A percentile compares a stretch with the other conserved stretches of the same genome.
Conservation (phyloP, 352 stramenopile genomes). For the Phytophthora tubulina region DNA sequence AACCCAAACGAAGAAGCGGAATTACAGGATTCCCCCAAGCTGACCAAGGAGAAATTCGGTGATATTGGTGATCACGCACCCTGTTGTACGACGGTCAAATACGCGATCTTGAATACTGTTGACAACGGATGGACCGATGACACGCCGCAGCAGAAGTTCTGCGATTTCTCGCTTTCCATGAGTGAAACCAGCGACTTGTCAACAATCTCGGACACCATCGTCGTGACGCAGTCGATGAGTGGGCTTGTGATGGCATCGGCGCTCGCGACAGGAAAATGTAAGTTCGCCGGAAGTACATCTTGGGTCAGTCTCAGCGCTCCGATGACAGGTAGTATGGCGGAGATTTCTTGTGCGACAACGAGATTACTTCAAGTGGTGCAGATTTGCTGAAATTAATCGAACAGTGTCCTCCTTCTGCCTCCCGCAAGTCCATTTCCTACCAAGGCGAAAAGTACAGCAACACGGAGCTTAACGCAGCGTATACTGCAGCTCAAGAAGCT, state of each 20-base stretch:
- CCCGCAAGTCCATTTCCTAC: constrained; percentile 17
- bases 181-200: constrained; percentile 7
- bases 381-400: constrained; percentile 4
- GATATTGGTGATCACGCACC: constrained; percentile 24
- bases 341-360: constrained; percentile 12
- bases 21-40: constrained; percentile 14
- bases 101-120: constrained; percentile 23
- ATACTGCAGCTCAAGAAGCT: constrained; percentile 20
- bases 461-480: constrained; percentile 1
- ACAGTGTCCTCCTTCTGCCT: constrained; percentile 5
- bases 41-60: constrained; percentile 14
- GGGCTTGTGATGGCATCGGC: constrained; percentile 26
- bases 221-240: constrained; percentile 39
- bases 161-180: constrained; percentile 27
- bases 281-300: constrained; percentile 18
- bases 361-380: background rate
- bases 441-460: constrained; percentile 20
- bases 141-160: constrained; percentile 29
- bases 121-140: constrained; percentile 20
- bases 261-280: constrained; percentile 25
- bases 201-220: constrained; percentile 26
- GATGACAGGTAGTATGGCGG: constrained; percentile 35
- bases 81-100: constrained; percentile 30
- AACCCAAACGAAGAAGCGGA: constrained; percentile 17
- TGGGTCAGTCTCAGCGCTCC: constrained; percentile 30